These are phyloP conservation scores for Quercus glauca DNA, from an alignment of 306 rosid species.

Conservation along the genomic window DNA sequence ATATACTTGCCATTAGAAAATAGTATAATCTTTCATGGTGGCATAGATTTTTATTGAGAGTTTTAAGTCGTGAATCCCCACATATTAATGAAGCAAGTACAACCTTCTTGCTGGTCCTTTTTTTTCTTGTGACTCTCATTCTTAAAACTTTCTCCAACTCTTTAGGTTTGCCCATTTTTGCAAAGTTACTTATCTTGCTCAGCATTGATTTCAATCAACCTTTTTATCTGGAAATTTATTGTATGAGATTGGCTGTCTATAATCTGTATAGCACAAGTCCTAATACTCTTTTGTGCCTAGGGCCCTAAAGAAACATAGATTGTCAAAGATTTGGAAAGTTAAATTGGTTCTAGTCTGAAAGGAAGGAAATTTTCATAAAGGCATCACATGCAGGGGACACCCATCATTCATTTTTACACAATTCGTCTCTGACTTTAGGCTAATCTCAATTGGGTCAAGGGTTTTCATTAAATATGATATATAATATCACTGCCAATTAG, in stretches of 20 bases:
- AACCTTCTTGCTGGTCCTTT: not conserved
- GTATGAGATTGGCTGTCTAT: not conserved
- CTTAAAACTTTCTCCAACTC: not conserved
- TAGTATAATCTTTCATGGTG: not conserved
- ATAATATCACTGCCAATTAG: not conserved
- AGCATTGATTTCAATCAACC: not conserved
- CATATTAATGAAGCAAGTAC: not conserved
- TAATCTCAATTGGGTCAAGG: not conserved
- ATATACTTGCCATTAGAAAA: not conserved
- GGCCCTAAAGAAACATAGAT: not conserved
- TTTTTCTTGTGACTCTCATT: not conserved
- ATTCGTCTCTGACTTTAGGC: not conserved
- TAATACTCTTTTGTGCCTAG: too few relatives aligned
- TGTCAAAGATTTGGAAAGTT: conserved; percentile 28
- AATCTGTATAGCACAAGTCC: not conserved
- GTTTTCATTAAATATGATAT: not conserved
- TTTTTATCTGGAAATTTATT: not conserved
- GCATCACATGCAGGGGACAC: conserved; percentile 26
- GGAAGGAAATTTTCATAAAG: conserved; percentile 4
- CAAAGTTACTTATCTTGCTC: not conserved
- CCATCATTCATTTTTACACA: conserved; percentile 25
- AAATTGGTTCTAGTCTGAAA: conserved; percentile 3
- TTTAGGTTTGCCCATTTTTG: not conserved
- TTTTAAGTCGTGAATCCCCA: not conserved
- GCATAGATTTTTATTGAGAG: not conserved